phyloP scores from a whole-genome alignment of 1,139 yeast species.

The Keqinozyma sinolaborantium region DNA sequence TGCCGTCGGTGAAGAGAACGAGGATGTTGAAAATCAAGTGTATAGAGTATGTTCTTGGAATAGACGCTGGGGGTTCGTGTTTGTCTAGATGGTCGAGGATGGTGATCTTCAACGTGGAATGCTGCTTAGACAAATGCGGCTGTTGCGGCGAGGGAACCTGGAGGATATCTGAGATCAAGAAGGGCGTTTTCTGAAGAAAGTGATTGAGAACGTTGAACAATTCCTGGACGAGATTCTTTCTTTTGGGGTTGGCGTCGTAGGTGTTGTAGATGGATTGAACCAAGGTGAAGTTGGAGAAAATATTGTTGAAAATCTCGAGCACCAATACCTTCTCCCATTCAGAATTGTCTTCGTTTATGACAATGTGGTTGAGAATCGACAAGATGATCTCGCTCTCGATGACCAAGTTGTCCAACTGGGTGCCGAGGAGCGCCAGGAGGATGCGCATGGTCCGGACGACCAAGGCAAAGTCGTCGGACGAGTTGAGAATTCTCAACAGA shows the following conservation, averaged over 20 bases:
- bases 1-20: slow-evolving; percentile 62
- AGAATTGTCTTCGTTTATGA: slow-evolving; percentile 26
- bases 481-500: slow-evolving; percentile 58
- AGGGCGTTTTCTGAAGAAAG: slow-evolving; percentile 25
- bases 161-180: slow-evolving; percentile 27
- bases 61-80: slow-evolving; percentile 57
- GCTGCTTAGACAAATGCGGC: slow-evolving; percentile 19
- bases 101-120: slow-evolving; percentile 44
- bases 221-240: slow-evolving; percentile 61
- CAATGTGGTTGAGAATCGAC: slow-evolving; percentile 65
- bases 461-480: slow-evolving; percentile 60
- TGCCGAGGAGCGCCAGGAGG: slow-evolving; percentile 54
- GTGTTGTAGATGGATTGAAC: slow-evolving; percentile 52
- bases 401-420: slow-evolving; percentile 58
- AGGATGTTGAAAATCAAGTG: slow-evolving; percentile 57
- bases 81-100: slow-evolving; percentile 78
- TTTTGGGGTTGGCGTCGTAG: slow-evolving; percentile 57
- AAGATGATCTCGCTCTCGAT: slow-evolving; percentile 81
- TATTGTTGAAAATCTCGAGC: slow-evolving; percentile 63
- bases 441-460: slow-evolving; percentile 74
- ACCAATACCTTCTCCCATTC: slow-evolving; percentile 72
- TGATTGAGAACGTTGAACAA: slow-evolving; percentile 47
- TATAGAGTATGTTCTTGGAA: slow-evolving; percentile 61
- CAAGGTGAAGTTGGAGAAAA: slow-evolving; percentile 54
- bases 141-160: slow-evolving; percentile 6